Percentiles rank a stretch among this genome's conserved stretches.
phyloP scores from a whole-genome alignment of 78 protist species.

The Dictyostelium intermedium region DNA sequence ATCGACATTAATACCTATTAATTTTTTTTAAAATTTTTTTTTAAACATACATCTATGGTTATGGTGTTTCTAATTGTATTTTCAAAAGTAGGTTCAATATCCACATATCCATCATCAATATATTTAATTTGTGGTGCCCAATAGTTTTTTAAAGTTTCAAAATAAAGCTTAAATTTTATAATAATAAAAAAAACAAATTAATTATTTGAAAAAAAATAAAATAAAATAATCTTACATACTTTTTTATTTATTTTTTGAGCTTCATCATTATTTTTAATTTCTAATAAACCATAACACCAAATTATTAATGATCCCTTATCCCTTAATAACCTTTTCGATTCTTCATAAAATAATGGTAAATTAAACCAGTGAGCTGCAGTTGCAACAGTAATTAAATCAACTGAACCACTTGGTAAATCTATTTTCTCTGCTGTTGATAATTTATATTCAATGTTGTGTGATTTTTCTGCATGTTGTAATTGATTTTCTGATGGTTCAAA shows the following conservation, averaged over 20 bases:
- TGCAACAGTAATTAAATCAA: slow-evolving; percentile 56
- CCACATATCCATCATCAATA: slow-evolving; percentile 24
- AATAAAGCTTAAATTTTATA: neutral
- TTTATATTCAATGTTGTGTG: slow-evolving; percentile 19
- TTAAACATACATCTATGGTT: no score
- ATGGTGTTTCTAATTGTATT: slow-evolving; percentile 39
- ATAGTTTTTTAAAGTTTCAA: neutral
- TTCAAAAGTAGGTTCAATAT: slow-evolving; percentile 52
- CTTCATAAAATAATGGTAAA: neutral
- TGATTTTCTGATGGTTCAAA: slow-evolving; percentile 42
- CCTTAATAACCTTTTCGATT: slow-evolving; percentile 25
- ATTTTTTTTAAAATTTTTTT: no score
- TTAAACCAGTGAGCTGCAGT: slow-evolving; percentile 49
- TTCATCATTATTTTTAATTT: neutral
- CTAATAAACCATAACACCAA: slow-evolving; percentile 14
- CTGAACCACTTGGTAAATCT: neutral
- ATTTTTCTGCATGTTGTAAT: neutral
- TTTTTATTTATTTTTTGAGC: slow-evolving; percentile 21
- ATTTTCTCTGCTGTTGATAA: slow-evolving; percentile 52
- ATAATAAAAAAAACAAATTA: no score
- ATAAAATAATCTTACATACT: no score
- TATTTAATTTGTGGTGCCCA: slow-evolving; percentile 45
- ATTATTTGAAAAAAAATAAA: no score
- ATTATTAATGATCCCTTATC: slow-evolving; percentile 2
- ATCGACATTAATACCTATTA: no score